Conservation (phyloP, 1,139 yeast genomes). For the Pichia sp. region DNA sequence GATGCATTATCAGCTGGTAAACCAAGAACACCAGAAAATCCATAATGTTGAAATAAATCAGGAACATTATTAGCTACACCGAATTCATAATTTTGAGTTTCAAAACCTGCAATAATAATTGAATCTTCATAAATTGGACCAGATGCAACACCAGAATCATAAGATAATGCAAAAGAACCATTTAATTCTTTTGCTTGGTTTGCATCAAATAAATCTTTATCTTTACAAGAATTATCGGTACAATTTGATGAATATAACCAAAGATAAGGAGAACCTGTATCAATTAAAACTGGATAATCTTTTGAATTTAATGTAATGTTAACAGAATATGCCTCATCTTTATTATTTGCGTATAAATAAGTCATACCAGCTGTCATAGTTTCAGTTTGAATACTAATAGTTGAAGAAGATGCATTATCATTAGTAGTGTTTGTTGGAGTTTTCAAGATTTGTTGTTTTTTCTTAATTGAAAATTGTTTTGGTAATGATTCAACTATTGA, state of each 20-base stretch:
- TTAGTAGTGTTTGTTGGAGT: conserved; percentile 1
- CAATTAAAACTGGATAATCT: conserved; percentile 48
- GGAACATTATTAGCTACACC: conserved; percentile 55
- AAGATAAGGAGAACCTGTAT: conserved; percentile 60
- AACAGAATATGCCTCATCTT: conserved; percentile 32
- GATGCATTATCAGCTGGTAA: conserved; percentile 39
- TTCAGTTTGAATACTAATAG: conserved; percentile 11
- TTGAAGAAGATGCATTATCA: conserved; percentile 9
- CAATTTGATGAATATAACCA: conserved; percentile 60
- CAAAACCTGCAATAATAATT: conserved; percentile 38
- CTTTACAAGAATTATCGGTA: conserved; percentile 38
- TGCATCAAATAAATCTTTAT: conserved; percentile 24
- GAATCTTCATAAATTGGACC: conserved; percentile 40
- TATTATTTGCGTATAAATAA: conserved; percentile 25
- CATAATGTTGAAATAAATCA: conserved; percentile 44
- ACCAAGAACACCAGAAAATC: conserved; percentile 59
- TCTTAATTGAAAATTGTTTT: conserved; percentile 3
- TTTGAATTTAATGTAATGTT: conserved; percentile 35
- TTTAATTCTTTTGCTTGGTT: conserved; percentile 23
- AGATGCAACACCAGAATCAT: conserved; percentile 50
- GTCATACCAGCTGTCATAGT: conserved; percentile 24
- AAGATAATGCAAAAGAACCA: conserved; percentile 41
- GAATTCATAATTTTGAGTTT: conserved; percentile 37
- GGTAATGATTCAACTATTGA: conserved; percentile 15
- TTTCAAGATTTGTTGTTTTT: conserved; percentile 10